These are phyloP conservation scores for Cronartium quercuum DNA, from an alignment of 1,284 basidiomycete genomes.

Conservation along the genomic window DNA sequence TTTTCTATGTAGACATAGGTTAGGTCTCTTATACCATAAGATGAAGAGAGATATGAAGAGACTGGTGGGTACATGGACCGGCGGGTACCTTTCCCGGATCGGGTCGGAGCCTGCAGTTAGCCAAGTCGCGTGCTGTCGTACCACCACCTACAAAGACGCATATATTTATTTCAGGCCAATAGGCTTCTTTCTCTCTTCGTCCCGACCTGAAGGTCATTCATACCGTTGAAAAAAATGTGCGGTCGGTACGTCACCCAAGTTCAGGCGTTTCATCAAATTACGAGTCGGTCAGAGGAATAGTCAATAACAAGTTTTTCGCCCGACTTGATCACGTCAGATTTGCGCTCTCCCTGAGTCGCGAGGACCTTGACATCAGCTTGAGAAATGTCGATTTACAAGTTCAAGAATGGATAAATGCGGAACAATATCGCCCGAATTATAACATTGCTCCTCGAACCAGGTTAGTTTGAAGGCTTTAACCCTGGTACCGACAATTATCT, in stretches of 20 bases:
- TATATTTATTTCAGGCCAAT: neutral
- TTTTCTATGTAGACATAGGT: too few relatives aligned
- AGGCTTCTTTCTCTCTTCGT: neutral
- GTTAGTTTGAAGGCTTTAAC: neutral
- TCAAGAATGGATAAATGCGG: constrained; percentile 18
- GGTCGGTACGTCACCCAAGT: neutral
- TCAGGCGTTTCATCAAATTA: neutral
- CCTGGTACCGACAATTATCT: neutral
- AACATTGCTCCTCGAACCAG: constrained; percentile 32
- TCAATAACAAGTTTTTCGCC: neutral
- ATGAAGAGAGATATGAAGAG: too few relatives aligned
- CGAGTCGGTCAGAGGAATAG: neutral
- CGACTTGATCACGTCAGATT: constrained; percentile 5
- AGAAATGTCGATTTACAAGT: constrained; percentile 16
- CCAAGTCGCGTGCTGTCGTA: neutral
- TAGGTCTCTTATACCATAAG: too few relatives aligned
- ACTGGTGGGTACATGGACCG: too few relatives aligned
- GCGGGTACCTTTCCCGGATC: neutral
- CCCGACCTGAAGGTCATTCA: neutral
- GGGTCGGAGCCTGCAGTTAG: neutral
- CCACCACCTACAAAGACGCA: neutral
- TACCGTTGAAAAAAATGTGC: neutral
- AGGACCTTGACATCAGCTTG: constrained; percentile 6
- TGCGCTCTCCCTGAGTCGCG: constrained; percentile 18
- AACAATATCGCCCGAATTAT: constrained; percentile 27